Evolutionary conservation across 2,329 filamentous ascomycete species (phyloP).

Genomic region (Penicillium sp.): DNA sequence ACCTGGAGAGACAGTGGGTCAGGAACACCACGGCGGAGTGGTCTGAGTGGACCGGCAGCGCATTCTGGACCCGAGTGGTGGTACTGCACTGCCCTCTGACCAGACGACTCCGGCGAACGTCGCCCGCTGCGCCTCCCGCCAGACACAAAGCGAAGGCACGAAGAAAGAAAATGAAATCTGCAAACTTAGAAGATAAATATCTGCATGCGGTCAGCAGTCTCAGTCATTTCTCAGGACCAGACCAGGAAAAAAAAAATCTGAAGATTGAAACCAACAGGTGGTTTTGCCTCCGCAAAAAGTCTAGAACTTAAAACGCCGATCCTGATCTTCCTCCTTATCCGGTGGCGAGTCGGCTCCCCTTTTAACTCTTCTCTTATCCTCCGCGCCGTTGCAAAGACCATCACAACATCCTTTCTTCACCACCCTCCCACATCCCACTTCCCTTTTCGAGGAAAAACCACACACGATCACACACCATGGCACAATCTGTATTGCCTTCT

Average conservation of each 20-base stretch:
- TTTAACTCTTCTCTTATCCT: conserved; percentile 22
- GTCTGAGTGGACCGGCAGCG: conserved; percentile 4
- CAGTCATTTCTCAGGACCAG: neutral
- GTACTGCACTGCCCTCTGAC: neutral
- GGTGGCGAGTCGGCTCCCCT: conserved; percentile 24
- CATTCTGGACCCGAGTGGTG: conserved; percentile 1
- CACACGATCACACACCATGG: conserved; percentile 25
- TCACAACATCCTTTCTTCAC: neutral
- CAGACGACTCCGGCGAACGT: conserved; percentile 2
- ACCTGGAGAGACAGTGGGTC: conserved; percentile 14
- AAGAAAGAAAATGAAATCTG: neutral
- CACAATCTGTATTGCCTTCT: conserved; percentile 28
- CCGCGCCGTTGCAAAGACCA: neutral
- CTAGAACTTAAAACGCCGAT: conserved; percentile 1
- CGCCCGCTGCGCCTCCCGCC: conserved; percentile 3
- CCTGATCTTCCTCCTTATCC: conserved; percentile 14
- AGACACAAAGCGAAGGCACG: neutral
- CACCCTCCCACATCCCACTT: neutral
- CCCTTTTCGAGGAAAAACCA: neutral
- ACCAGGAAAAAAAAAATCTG: neutral
- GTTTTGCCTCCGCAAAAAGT: conserved; percentile 3
- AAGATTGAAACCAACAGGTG: neutral
- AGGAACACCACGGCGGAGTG: conserved; percentile 11
- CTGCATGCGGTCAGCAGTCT: neutral
- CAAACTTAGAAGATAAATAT: conserved; percentile 2